Evolutionary conservation across 352 stramenopile species (phyloP), one percentile per base, ranked within the genome.

Genomic region (Phytopythium delawarense): DNA sequence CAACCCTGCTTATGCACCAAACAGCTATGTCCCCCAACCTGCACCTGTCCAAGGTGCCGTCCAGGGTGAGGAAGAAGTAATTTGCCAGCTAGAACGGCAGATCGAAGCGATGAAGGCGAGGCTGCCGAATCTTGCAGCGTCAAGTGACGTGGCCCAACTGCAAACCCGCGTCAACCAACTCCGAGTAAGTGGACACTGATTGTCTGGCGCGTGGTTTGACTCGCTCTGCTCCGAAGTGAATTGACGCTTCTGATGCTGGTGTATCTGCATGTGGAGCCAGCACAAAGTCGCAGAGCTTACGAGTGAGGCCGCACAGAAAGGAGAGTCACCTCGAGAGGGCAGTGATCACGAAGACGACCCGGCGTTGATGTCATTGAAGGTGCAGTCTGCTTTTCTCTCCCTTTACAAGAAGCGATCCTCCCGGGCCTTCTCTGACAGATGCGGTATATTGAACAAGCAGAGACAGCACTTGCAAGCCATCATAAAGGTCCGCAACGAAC

Each of bases 401-500:
- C 13, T 7, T 25, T 25, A 21, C 20, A 25, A 23, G 42, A 15
- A 20, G 46, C 13, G 9, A 52, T 23, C 23, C 18, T 45, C 59
- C 16, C 55, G 45, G 13, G 5, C 21, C 4, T 9, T 63, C 55
- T 44, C 13, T 61, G 18, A 46, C 12, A 34, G 1, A 16, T 11
- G 15, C 30, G 11, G 42, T 52, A 50, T 42, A 39, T 32, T 57
- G 3, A 35, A 21, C 23, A 13, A 60, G 11, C 40, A 82, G 74
- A 67, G 51, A 28, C 52, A 76, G 18, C 78, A 88, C 42, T 57
- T 81, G 20, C 65, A 83, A 57, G 77, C 62, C 20, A 59, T 88
- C 21, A 61, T 59, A 4, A 79, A 78, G 54, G 57, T 88, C 23
- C 73, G 72, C 16, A 78, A 88, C n/a, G 76, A 88, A 42, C 67